These are phyloP conservation scores for Stemphylium vesicarium DNA, from an alignment of 2,329 filamentous ascomycete genomes.

Conservation along the genomic window DNA sequence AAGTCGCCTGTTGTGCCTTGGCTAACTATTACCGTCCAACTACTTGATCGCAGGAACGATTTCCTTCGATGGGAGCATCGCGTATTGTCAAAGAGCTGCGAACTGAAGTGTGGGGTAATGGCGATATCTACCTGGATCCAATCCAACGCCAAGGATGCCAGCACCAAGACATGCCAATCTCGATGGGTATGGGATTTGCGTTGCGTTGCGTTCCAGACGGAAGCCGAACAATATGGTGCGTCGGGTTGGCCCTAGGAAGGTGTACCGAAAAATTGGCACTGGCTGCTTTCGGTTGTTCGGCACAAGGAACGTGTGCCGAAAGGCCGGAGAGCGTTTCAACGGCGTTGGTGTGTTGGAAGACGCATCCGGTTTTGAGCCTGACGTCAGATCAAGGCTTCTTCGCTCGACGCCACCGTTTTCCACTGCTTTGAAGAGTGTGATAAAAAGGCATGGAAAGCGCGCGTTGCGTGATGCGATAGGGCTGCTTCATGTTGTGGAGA, in stretches of 20 bases:
- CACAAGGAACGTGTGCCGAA: constrained; percentile 1
- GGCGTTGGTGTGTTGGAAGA: constrained; percentile 3
- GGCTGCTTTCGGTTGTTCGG: constrained; percentile 7
- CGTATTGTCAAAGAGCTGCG: not conserved
- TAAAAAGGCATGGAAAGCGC: too few species aligned
- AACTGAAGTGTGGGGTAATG: not conserved
- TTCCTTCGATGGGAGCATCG: too few species aligned
- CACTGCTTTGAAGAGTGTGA: too few species aligned
- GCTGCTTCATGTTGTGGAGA: not conserved
- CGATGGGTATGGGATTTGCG: not conserved
- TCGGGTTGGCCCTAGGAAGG: not conserved
- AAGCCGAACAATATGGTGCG: not conserved
- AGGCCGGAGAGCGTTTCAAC: constrained; percentile 5
- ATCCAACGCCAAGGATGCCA: not conserved
- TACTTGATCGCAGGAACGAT: too few species aligned
- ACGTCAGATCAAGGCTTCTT: constrained; percentile 8
- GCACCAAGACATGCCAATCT: too few species aligned
- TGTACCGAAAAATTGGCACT: constrained; percentile 2
- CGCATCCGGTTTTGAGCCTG: constrained; percentile 3
- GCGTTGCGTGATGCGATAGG: not conserved
- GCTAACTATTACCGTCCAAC: not conserved
- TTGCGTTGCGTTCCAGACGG: not conserved
- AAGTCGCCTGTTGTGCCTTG: not conserved
- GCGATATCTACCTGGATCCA: not conserved
- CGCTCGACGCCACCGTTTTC: too few species aligned